Evolutionary conservation across 805 yeast species (phyloP).

Genomic region (Saturnispora zaruensis): DNA sequence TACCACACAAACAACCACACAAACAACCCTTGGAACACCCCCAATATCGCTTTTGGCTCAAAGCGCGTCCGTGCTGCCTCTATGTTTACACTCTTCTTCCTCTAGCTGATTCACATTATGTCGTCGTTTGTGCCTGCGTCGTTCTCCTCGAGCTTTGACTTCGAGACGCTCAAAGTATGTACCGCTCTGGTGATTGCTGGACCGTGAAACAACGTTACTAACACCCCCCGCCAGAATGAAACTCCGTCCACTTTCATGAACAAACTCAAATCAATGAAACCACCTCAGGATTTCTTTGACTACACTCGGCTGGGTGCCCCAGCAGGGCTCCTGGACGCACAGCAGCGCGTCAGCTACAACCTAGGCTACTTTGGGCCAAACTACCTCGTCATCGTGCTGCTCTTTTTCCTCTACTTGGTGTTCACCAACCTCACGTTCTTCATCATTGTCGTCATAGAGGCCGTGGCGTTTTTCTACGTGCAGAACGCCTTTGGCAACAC

Average conservation of each 20-base stretch:
- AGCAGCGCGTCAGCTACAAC: constrained; percentile 76
- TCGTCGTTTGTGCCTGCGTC: constrained; percentile 31
- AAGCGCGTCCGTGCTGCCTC: neutral
- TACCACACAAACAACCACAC: no score
- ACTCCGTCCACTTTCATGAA: constrained; percentile 42
- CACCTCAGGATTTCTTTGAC: constrained; percentile 89
- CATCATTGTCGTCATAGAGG: constrained; percentile 52
- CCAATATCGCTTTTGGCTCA: neutral
- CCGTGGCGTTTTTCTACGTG: constrained; percentile 36
- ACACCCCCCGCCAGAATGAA: constrained; percentile 20
- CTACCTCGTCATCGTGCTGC: constrained; percentile 60
- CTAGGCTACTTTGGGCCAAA: constrained; percentile 79
- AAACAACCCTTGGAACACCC: no score
- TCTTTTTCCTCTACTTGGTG: constrained; percentile 68
- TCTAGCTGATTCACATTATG: constrained; percentile 11
- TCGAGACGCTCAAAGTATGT: constrained; percentile 27
- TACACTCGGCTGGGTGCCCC: constrained; percentile 79
- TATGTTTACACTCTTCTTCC: neutral
- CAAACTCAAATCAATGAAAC: constrained; percentile 60
- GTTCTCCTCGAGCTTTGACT: constrained; percentile 27
- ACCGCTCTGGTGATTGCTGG: neutral
- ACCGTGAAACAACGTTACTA: neutral
- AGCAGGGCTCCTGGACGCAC: constrained; percentile 69
- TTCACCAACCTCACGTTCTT: constrained; percentile 74
- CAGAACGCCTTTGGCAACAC: constrained; percentile 25